A percentile compares a stretch with the other conserved stretches of the same genome.
phyloP scores from a whole-genome alignment of 192 early-diverging fungal genomes.

The Gamsiella multidivaricata region DNA sequence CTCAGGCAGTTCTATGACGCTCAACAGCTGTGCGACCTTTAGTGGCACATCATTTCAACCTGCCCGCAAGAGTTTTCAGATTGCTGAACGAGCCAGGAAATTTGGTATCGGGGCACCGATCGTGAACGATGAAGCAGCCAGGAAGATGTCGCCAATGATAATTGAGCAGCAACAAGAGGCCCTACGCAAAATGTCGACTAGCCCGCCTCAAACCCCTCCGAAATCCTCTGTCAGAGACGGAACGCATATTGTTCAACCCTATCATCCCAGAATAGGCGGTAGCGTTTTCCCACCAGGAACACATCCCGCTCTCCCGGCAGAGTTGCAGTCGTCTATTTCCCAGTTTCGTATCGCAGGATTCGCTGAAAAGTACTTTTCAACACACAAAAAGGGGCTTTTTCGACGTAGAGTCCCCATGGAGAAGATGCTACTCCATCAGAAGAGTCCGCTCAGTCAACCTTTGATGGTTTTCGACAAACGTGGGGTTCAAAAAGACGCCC shows the following conservation, averaged over 20 bases:
- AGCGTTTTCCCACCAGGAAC: slow-evolving; percentile 10
- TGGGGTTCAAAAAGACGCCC: slow-evolving; percentile 86
- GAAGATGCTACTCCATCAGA: slow-evolving; percentile 87
- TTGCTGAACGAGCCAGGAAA: slow-evolving; percentile 56
- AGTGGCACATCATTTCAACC: slow-evolving; percentile 32
- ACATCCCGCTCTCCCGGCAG: slow-evolving; percentile 57
- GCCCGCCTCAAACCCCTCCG: slow-evolving; percentile 27
- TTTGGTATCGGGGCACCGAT: slow-evolving; percentile 57
- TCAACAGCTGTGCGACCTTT: background rate
- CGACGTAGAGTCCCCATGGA: slow-evolving; percentile 87
- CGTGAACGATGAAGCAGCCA: slow-evolving; percentile 52
- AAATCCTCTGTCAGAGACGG: background rate
- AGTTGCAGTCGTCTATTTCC: slow-evolving; percentile 77
- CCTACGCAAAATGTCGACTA: slow-evolving; percentile 39
- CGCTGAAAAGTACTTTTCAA: slow-evolving; percentile 91
- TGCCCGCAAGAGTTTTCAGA: slow-evolving; percentile 51
- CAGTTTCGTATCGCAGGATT: slow-evolving; percentile 88
- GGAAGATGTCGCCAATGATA: slow-evolving; percentile 52
- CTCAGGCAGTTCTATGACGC: background rate
- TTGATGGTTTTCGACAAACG: slow-evolving; percentile 83
- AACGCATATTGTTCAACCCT: background rate
- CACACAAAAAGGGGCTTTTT: slow-evolving; percentile 88
- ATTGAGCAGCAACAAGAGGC: slow-evolving; percentile 52
- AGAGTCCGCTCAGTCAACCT: slow-evolving; percentile 79
- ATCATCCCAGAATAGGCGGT: background rate